A percentile compares a stretch with the other conserved stretches of the same genome.
phyloP scores from a whole-genome alignment of 1,284 basidiomycete species.

The Paramarasmius palmivorus region DNA sequence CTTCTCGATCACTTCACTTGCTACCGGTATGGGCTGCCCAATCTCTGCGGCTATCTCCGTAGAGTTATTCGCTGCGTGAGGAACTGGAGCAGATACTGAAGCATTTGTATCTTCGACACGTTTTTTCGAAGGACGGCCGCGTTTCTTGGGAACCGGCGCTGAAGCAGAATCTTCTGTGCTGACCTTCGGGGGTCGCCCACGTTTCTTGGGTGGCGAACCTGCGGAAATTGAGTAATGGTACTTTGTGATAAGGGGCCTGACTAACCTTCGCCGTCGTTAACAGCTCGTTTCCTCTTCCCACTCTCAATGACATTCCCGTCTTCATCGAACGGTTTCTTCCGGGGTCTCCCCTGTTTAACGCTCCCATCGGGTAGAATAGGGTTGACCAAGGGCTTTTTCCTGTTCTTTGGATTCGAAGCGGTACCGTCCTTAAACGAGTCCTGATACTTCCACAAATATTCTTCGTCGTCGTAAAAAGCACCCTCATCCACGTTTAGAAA shows the following conservation, averaged over 20 bases:
- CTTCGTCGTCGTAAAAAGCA: slow-evolving; percentile 54
- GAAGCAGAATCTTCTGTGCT: slow-evolving; percentile 10
- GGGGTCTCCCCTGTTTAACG: slow-evolving; percentile 42
- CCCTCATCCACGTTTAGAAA: slow-evolving; percentile 45
- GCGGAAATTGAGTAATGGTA: neutral
- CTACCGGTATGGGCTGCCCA: neutral
- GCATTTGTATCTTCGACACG: too few relatives aligned
- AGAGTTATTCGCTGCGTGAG: neutral
- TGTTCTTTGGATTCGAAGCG: slow-evolving; percentile 13
- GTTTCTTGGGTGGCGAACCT: slow-evolving; percentile 13
- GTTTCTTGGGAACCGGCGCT: slow-evolving; percentile 29
- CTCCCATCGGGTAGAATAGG: slow-evolving; percentile 34
- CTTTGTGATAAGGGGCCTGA: too few relatives aligned
- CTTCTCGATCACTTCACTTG: neutral
- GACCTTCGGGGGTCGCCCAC: slow-evolving; percentile 17
- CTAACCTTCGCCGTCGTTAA: neutral
- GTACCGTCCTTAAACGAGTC: slow-evolving; percentile 46
- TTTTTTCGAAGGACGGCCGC: slow-evolving; percentile 37
- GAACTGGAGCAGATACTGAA: neutral
- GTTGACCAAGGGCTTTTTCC: slow-evolving; percentile 19
- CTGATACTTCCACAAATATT: slow-evolving; percentile 44
- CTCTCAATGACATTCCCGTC: slow-evolving; percentile 11
- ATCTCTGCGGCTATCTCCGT: neutral
- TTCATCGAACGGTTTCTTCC: slow-evolving; percentile 25
- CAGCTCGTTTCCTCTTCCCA: too few relatives aligned